Percentiles rank a stretch among this genome's conserved stretches.
phyloP scores from a whole-genome alignment of 208 protist genomes.

The Endotrypanum monterogeii region DNA sequence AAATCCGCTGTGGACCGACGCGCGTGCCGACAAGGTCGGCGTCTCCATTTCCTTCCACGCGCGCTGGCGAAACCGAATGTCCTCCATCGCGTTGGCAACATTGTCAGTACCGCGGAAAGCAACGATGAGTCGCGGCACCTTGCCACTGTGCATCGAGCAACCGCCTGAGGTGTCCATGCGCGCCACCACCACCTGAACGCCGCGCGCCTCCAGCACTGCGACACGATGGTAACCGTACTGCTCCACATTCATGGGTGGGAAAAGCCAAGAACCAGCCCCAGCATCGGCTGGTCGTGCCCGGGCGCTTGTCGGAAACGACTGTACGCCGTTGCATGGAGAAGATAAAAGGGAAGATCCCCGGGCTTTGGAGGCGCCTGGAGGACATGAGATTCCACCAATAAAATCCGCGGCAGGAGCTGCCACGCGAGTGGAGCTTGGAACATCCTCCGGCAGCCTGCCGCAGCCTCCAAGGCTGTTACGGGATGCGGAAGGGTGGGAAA shows the following conservation, averaged over 20 bases:
- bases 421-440: neutral
- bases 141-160: slow-evolving; percentile 35
- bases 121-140: slow-evolving; percentile 65
- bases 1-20: slow-evolving; percentile 81
- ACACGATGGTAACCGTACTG: slow-evolving; percentile 73
- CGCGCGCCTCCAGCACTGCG: slow-evolving; percentile 61
- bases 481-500: no score
- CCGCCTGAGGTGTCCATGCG: slow-evolving; percentile 42
- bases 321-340: neutral
- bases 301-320: neutral
- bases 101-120: slow-evolving; percentile 86
- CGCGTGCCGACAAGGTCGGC: slow-evolving; percentile 28
- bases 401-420: neutral
- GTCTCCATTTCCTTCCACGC: slow-evolving; percentile 75
- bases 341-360: neutral
- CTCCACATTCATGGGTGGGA: slow-evolving; percentile 53
- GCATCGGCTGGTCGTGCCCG: neutral
- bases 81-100: slow-evolving; percentile 60
- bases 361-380: neutral
- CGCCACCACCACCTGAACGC: slow-evolving; percentile 75
- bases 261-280: neutral
- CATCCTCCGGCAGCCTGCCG: neutral
- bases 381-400: neutral
- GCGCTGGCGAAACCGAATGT: slow-evolving; percentile 64
- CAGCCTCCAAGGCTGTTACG: neutral